A percentile compares a stretch with the other conserved stretches of the same genome.
These are phyloP conservation scores for Arabidopsis arenosa DNA, from an alignment of 345 rosid genomes.

Conservation along the genomic window DNA sequence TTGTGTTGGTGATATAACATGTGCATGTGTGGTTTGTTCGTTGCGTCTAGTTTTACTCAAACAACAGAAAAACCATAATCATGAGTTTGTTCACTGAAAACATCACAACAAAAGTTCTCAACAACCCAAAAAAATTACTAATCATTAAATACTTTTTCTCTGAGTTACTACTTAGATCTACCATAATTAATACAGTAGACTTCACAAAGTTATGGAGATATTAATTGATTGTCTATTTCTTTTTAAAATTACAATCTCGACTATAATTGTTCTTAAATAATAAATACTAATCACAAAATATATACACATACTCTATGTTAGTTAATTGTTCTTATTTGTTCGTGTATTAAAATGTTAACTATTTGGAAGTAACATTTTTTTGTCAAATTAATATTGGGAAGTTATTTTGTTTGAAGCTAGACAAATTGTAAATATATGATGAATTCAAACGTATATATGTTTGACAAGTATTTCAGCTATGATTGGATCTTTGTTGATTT, in stretches of 20 bases:
- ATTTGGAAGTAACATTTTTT: background rate
- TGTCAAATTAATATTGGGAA: background rate
- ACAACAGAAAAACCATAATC: conserved; percentile 40
- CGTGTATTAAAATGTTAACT: background rate
- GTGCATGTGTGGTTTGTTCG: conserved; percentile 47
- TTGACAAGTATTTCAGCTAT: conserved; percentile 24
- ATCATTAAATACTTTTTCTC: conserved; percentile 33
- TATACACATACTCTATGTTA: no score
- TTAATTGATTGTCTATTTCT: background rate
- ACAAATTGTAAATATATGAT: background rate
- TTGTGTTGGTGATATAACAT: conserved; percentile 43
- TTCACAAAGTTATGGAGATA: background rate
- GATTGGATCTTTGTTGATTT: conserved; percentile 9
- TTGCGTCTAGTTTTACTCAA: conserved; percentile 45
- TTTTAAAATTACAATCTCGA: background rate
- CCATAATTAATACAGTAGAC: conserved; percentile 8
- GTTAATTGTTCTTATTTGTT: no score
- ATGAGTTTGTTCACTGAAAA: conserved; percentile 44
- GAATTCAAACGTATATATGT: conserved; percentile 5
- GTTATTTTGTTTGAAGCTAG: background rate
- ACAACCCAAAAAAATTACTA: conserved; percentile 30
- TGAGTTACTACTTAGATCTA: conserved; percentile 30
- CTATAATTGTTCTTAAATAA: no score
- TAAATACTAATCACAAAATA: no score
- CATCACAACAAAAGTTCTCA: conserved; percentile 33